Evolutionary conservation across 345 rosid species (phyloP), one percentile per base, ranked within the genome.

Genomic region (Alliaria petiolata): DNA sequence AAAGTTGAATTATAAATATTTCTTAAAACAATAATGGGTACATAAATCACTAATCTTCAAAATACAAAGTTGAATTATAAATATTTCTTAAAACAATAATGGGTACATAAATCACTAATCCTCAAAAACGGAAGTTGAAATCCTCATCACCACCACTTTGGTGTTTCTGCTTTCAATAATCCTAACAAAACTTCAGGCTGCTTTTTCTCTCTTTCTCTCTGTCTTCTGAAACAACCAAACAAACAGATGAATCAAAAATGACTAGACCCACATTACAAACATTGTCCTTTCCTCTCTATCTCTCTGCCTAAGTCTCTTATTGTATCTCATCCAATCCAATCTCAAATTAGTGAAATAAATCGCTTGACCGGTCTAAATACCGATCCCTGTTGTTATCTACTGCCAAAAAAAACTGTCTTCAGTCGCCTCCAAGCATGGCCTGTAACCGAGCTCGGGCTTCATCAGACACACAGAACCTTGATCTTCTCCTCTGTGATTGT

Each of bases 401-500:
- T 1, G 62, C 46, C 50, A 15, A 45, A 56, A 44, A 63, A 13
- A 30, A 30, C 49, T 40, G 38, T 1, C 28, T 56, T 68, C 58
- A 75, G 44, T 75, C 28, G 5, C 58, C 74, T 35, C 65, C 79
- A 28, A 75, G 79, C 79, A 76, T 68, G 0, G 79, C 75, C 11
- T 76, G 75, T 62, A 76, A 69, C 65, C 75, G 70, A 53, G 70
- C 70, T 46, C 75, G 58, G 3, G 65, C 89, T 82, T 89, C 93
- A 0, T 91, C 87, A 4, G 92, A 87, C 50, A 93, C 90, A 76
- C 92, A 81, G 72, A 90, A 82, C 72, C 74, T 72, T 5, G 82
- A 72, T 69, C 79, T 85, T 59, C 78, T 42, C 67, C 83, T 82
- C 60, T 78, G 85, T 5, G 81, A 76, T 25, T 70, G 75, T 49